These are phyloP conservation scores for Aspergillus indologenus DNA, from an alignment of 495 filamentous ascomycete genomes.

Conservation along the genomic window DNA sequence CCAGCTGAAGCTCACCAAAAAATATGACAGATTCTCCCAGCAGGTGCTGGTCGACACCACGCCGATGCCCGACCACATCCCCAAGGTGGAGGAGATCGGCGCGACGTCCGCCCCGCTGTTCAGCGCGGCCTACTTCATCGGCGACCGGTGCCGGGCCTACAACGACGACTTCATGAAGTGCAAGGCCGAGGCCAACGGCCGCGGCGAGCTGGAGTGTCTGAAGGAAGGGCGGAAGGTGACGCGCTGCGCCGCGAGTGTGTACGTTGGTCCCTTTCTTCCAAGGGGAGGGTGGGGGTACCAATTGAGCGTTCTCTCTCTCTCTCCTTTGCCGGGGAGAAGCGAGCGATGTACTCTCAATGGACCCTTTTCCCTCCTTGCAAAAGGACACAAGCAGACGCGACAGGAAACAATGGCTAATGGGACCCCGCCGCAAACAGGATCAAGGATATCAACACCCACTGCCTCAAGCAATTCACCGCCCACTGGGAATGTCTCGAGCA, in stretches of 20 bases:
- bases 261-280: slow-evolving; percentile 40
- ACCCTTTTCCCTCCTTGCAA: too few species aligned
- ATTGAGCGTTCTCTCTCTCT: neutral
- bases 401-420: neutral
- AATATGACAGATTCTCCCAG: slow-evolving; percentile 77
- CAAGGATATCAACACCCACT: slow-evolving; percentile 93
- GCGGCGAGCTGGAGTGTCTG: slow-evolving; percentile 90
- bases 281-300: too few species aligned
- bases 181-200: slow-evolving; percentile 85
- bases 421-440: slow-evolving; percentile 57
- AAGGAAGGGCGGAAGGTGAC: slow-evolving; percentile 96
- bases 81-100: slow-evolving; percentile 86
- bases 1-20: neutral
- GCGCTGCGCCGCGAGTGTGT: slow-evolving; percentile 94
- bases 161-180: slow-evolving; percentile 99
- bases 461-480: slow-evolving; percentile 80
- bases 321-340: neutral
- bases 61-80: slow-evolving; percentile 86
- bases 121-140: slow-evolving; percentile 96
- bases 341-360: too few species aligned
- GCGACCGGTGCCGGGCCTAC: slow-evolving; percentile 86
- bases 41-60: slow-evolving; percentile 91
- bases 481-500: slow-evolving; percentile 96
- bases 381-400: neutral
- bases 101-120: slow-evolving; percentile 85